Percentiles rank a stretch among this genome's conserved stretches.
Evolutionary conservation across 768 basidiomycete genomes (phyloP).

Genomic region (Lactifluus pinguis): DNA sequence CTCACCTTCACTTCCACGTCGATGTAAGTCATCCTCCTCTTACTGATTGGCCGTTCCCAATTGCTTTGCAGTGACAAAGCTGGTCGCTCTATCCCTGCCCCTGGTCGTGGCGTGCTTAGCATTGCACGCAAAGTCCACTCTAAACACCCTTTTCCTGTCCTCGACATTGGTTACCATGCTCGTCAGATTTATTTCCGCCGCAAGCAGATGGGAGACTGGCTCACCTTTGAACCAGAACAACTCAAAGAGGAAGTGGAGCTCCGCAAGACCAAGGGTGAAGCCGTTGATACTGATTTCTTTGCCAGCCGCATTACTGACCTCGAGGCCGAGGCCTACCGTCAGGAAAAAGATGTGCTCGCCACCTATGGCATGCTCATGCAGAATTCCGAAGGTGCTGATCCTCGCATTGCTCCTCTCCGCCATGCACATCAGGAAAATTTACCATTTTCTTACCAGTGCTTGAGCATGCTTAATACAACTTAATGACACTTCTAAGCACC

Average conservation of each 20-base stretch:
- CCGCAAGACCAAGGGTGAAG: constrained; percentile 44
- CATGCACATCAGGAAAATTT: too few species aligned
- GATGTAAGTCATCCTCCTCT: constrained; percentile 46
- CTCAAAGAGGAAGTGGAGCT: constrained; percentile 70
- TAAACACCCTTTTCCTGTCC: constrained; percentile 68
- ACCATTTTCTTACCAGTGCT: too few species aligned
- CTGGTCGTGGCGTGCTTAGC: constrained; percentile 85
- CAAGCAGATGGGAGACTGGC: constrained; percentile 90
- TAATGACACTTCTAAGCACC: too few species aligned
- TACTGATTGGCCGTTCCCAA: neutral
- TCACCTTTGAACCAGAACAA: constrained; percentile 77
- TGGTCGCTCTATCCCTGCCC: constrained; percentile 94
- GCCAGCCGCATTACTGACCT: constrained; percentile 71
- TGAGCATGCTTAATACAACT: too few species aligned
- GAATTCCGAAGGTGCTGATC: constrained; percentile 58
- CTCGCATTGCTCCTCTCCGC: constrained; percentile 82
- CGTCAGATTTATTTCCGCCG: constrained; percentile 96
- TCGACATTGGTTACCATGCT: constrained; percentile 81
- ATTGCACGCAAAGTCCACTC: constrained; percentile 80
- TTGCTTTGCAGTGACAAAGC: constrained; percentile 75
- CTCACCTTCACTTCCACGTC: constrained; percentile 95
- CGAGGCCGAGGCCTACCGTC: constrained; percentile 82
- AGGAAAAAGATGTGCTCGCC: constrained; percentile 88
- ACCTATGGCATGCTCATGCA: constrained; percentile 82
- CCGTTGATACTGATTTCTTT: constrained; percentile 59